phyloP scores from a whole-genome alignment of 441 rosid genomes.

The Mallotus repandus region DNA sequence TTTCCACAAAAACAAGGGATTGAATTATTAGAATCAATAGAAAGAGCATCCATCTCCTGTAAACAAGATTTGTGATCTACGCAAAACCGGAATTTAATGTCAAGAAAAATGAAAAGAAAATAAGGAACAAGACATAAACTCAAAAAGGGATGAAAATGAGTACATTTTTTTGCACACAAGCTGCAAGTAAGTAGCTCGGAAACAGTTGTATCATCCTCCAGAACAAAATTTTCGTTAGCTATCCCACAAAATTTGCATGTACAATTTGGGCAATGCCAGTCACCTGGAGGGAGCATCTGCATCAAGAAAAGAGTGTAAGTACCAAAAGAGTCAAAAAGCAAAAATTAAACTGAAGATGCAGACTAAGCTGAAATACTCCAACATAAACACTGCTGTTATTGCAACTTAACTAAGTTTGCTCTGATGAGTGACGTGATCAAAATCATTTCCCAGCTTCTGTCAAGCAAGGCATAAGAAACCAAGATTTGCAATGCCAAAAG shows the following conservation, averaged over 20 bases:
- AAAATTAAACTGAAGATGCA: neutral
- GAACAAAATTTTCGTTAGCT: constrained; percentile 39
- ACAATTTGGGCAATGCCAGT: constrained; percentile 97
- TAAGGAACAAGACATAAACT: constrained; percentile 22
- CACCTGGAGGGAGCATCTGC: constrained; percentile 86
- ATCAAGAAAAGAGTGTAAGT: constrained; percentile 24
- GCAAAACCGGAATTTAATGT: constrained; percentile 20
- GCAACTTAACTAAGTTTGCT: constrained; percentile 6
- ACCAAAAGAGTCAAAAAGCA: neutral
- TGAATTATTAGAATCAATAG: constrained; percentile 38
- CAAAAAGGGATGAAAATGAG: constrained; percentile 12
- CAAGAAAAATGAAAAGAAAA: constrained; percentile 5
- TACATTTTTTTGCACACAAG: constrained; percentile 88
- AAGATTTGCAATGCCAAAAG: constrained; percentile 1
- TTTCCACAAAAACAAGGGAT: constrained; percentile 61
- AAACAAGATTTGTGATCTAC: constrained; percentile 77
- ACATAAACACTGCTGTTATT: neutral
- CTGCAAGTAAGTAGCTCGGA: constrained; percentile 52
- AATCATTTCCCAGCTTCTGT: neutral
- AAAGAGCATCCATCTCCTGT: constrained; percentile 42
- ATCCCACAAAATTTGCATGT: constrained; percentile 82
- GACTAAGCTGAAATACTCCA: constrained; percentile 4
- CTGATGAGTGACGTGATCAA: neutral
- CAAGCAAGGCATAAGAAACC: neutral
- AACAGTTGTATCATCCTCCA: constrained; percentile 32